Evolutionary conservation across 78 protist genomes (phyloP).

Genomic region (Dictyostelium discoideum): dicty_2.7 NC_007088.5:6058001-6058500

Average conservation of each 20-base stretch:
- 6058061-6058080: conserved; percentile 57
- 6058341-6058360: conserved; percentile 67
- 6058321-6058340: conserved; percentile 83
- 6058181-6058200: not conserved
- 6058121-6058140: conserved; percentile 63
- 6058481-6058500: conserved; percentile 33
- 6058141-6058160: conserved; percentile 13
- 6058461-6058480: conserved; percentile 58
- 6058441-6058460: conserved; percentile 81
- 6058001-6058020: conserved; percentile 72
- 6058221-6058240: conserved; percentile 20
- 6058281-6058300: conserved; percentile 79
- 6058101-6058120: conserved; percentile 79
- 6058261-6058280: conserved; percentile 69
- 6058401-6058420: conserved; percentile 74
- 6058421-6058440: conserved; percentile 84
- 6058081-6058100: conserved; percentile 78
- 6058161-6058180: not conserved
- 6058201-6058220: not conserved
- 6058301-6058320: conserved; percentile 57
- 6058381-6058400: conserved; percentile 79
- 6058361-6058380: conserved; percentile 74
- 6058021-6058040: conserved; percentile 84
- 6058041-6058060: conserved; percentile 81
- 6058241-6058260: conserved; percentile 73